Evolutionary conservation across 2,329 filamentous ascomycete species (phyloP), one percentile per base, ranked within the genome.

Genomic region (Gnomoniopsis smithogilvyi): DNA sequence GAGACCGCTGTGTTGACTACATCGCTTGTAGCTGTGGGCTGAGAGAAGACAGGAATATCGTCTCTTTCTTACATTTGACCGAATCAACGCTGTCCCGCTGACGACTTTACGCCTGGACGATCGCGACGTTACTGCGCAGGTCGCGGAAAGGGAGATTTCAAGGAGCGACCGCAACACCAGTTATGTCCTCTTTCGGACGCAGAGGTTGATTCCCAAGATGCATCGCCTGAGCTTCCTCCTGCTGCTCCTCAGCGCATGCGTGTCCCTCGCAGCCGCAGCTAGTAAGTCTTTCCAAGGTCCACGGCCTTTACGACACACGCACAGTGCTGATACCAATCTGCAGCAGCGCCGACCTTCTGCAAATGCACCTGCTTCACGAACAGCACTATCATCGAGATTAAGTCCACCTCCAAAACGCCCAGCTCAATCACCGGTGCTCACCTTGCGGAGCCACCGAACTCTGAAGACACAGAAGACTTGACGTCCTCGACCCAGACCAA

Each of bases 331-430:
- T 22, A n/a, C 54, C 34, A 3, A n/a, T 15, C 12, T 38, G 15
- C 67, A 87, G 84, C 81, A 34, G 80, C 83, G 47, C 84, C 83
- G 19, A 83, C 82, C 2, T 88, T 88, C 70, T 88, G 85, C 78
- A 88, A 88, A 78, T 88, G 85, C 74, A 88, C 84, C 65, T 88
- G 85, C 75, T 86, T 86, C 75, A 84, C 83, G 66, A 88, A 88
- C 75, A 86, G 82, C 77, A 88, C 84, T 64, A 86, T 88, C 67
- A 86, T 88, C 68, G 61, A 63, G 8, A 63, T 63, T 22, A 63
- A 58, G 7, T 49, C 58, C 26, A 61, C 41, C 41, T 19, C 41
- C n/a, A 11, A 58, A 30, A 56, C 56, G 24, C 38, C 57, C 47
- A 50, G 78, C 81, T 15, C 78, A 87, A 11, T 81, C 78, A n/a